Base-by-base conservation (phyloP, 2,329 filamentous ascomycete species). In the Samsoniella hepiali region DNA sequence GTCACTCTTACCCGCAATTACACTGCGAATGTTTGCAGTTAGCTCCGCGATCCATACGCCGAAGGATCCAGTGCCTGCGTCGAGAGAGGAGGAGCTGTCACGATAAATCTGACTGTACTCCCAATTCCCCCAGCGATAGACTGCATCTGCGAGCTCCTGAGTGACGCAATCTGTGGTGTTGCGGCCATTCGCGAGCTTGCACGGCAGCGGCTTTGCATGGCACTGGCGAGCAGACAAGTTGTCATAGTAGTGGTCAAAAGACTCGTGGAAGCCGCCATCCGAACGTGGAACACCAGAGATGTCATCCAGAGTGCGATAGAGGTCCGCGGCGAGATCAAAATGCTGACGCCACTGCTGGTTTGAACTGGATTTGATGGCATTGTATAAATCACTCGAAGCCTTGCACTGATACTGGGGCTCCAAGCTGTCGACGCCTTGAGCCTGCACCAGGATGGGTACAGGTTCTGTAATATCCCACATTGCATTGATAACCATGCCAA, bases 181-280 rank as follows among this genome's bases (percentile, higher is more conserved):
- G 61, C 69, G 68, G 66, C 75, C 75, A 63, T 74, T 67, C 22
- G 80, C 74, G 7, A 82, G 73, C 66, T 83, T 85, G 76, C 91
- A 94, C 0, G 91, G 91, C 0, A 93, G 78, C 0, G 89, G 84
- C 69, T 89, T 91, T 22, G 75, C 78, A 71, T 95, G 91, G 73
- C 91, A 95, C 71, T 92, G 88, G 0, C 91, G 83, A 0, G 91
- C 88, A 0, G 90, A 92, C 1, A 95, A 82, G 70, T 93, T 95
- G 73, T 95, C 91, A 69, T 88, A 95, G 77, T 95, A 95, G 74
- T 93, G 91, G 71, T 95, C 91, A 69, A 90, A 88, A 60, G 83
- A 88, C 47, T 76, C 80, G 70, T 94, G 90, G 79, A 91, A 95
- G 3, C 81, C 88, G 0, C 72, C 70, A 65, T 87, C 82, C 40